Percentiles rank a stretch among this genome's conserved stretches.
phyloP scores from a whole-genome alignment of 192 early-diverging fungal species.

The Coemansia sp. region DNA sequence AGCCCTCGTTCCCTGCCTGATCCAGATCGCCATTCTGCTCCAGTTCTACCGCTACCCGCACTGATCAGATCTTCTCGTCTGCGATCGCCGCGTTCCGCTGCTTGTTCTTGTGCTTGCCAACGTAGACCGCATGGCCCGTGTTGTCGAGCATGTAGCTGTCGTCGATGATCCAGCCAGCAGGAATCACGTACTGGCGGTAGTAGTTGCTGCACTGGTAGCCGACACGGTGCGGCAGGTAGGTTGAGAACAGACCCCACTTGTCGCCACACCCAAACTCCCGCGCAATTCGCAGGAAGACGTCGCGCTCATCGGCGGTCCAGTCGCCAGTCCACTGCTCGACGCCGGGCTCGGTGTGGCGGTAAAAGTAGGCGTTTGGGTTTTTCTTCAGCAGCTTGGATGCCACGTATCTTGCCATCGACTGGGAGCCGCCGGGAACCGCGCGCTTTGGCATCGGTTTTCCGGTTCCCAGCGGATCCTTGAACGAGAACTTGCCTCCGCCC shows the following conservation, averaged over 20 bases:
- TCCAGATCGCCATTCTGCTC: constrained; percentile 75
- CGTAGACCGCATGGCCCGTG: constrained; percentile 40
- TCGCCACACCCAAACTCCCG: constrained; percentile 46
- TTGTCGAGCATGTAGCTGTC: constrained; percentile 48
- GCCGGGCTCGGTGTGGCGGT: constrained; percentile 75
- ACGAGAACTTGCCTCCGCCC: constrained; percentile 73
- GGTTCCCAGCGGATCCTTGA: constrained; percentile 61
- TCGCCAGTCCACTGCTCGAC: constrained; percentile 73
- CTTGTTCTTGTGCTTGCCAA: constrained; percentile 44
- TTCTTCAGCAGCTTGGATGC: constrained; percentile 70
- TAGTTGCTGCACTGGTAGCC: constrained; percentile 59
- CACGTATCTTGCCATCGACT: constrained; percentile 52
- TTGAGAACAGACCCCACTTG: constrained; percentile 54
- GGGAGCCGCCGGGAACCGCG: constrained; percentile 24
- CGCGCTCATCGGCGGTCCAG: constrained; percentile 67
- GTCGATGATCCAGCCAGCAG: constrained; percentile 50
- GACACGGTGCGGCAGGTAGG: constrained; percentile 44
- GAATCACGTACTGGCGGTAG: constrained; percentile 54
- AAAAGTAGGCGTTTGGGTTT: constrained; percentile 78
- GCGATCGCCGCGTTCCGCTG: neutral
- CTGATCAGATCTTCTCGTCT: constrained; percentile 3
- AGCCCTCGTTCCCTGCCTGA: constrained; percentile 67
- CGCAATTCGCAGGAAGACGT: constrained; percentile 59
- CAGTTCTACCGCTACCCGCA: constrained; percentile 65
- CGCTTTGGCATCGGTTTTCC: constrained; percentile 45